These are phyloP conservation scores for Yamadazyma dushanensis DNA, from an alignment of 1,139 yeast genomes.

Conservation along the genomic window DNA sequence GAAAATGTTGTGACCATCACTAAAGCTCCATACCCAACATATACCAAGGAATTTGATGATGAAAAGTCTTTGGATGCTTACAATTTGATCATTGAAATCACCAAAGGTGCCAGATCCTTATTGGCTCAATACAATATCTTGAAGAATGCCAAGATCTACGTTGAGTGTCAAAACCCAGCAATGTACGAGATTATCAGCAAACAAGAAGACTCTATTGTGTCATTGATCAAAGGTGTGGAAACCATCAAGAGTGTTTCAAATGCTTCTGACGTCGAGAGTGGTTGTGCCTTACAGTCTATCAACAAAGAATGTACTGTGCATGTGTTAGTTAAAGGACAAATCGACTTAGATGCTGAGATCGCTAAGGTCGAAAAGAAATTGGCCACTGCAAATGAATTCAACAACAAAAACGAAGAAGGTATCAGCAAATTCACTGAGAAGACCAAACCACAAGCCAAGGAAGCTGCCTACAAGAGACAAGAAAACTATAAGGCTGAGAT, in stretches of 20 bases:
- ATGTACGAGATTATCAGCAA: constrained; percentile 55
- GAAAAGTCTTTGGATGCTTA: constrained; percentile 68
- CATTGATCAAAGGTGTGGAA: constrained; percentile 89
- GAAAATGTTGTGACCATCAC: constrained; percentile 73
- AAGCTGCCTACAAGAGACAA: constrained; percentile 65
- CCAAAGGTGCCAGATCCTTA: constrained; percentile 90
- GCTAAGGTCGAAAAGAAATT: constrained; percentile 78
- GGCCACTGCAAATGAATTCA: constrained; percentile 55
- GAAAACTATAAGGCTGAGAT: constrained; percentile 81
- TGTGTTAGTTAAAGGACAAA: constrained; percentile 89
- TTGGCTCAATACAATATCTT: constrained; percentile 85
- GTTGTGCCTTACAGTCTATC: constrained; percentile 85
- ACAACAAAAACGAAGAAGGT: constrained; percentile 39
- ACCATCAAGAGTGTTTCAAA: constrained; percentile 61
- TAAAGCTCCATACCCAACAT: constrained; percentile 77
- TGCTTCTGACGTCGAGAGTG: constrained; percentile 67
- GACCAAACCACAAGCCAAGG: constrained; percentile 82
- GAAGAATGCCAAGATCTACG: constrained; percentile 82
- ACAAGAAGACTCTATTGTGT: constrained; percentile 81
- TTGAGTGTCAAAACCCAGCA: constrained; percentile 60
- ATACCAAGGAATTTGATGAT: constrained; percentile 59
- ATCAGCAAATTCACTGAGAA: constrained; percentile 79
- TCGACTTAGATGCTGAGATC: constrained; percentile 90
- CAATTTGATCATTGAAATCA: constrained; percentile 79
- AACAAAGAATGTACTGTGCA: constrained; percentile 83